phyloP scores from a whole-genome alignment of 768 basidiomycete genomes.

The Mycena filopes region DNA sequence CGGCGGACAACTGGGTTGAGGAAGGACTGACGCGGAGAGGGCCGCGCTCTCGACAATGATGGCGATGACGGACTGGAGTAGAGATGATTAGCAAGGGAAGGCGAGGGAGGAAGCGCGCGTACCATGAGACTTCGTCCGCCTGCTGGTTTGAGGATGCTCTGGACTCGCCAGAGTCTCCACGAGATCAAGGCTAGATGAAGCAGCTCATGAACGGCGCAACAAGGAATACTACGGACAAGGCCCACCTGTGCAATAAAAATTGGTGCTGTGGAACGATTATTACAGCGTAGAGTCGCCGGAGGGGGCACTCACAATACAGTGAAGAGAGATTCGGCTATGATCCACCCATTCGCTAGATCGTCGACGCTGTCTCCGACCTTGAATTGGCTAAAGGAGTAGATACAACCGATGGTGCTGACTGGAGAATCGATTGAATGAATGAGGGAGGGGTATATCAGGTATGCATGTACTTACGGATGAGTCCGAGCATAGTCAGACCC shows the following conservation, averaged over 20 bases:
- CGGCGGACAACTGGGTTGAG: too few species aligned
- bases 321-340: conserved; percentile 2
- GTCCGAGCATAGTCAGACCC: conserved; percentile 2
- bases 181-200: conserved; percentile 8
- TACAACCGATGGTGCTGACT: conserved; percentile 9
- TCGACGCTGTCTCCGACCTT: not conserved
- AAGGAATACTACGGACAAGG: too few species aligned
- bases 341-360: conserved; percentile 19
- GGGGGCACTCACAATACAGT: conserved; percentile 9
- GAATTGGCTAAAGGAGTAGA: conserved; percentile 8
- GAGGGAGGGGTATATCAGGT: too few species aligned
- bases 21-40: too few species aligned
- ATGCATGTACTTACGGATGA: conserved; percentile 9
- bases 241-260: conserved; percentile 24
- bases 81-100: too few species aligned
- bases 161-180: conserved; percentile 17
- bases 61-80: too few species aligned
- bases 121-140: conserved; percentile 2
- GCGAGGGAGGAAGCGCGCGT: too few species aligned
- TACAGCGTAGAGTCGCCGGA: not conserved
- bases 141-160: not conserved
- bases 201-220: not conserved
- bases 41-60: too few species aligned
- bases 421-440: too few species aligned
- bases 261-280: not conserved